Conservation (phyloP, 106 monocot species). For the Dioscorea dumetorum region DNA sequence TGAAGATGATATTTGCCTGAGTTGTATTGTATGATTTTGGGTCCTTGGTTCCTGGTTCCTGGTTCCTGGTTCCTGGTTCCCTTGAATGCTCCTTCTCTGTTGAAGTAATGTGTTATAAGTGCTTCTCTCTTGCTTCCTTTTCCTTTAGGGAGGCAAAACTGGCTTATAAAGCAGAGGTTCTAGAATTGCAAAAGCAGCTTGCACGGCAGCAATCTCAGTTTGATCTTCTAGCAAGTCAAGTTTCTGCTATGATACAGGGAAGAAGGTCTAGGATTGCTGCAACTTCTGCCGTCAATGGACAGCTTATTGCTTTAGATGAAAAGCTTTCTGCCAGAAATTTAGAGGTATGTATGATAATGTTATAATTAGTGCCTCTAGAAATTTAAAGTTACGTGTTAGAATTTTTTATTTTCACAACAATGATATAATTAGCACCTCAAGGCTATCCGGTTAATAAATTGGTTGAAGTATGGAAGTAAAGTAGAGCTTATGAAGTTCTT, state of each 20-base stretch:
- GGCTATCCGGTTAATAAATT: too few species aligned
- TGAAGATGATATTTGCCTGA: too few species aligned
- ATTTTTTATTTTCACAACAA: background rate
- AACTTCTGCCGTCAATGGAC: constrained; percentile 65
- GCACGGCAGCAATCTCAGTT: constrained; percentile 64
- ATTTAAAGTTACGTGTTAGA: constrained; percentile 55
- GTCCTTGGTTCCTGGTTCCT: too few species aligned
- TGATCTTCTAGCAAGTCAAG: constrained; percentile 77
- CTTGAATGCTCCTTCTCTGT: too few species aligned
- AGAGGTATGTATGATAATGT: constrained; percentile 39
- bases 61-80: too few species aligned
- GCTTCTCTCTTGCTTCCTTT: background rate
- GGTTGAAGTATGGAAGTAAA: too few species aligned
- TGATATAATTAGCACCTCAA: too few species aligned
- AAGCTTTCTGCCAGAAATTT: constrained; percentile 71
- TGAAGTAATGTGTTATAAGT: background rate
- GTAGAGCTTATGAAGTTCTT: too few species aligned
- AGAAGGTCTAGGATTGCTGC: constrained; percentile 63
- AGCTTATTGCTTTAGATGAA: constrained; percentile 69
- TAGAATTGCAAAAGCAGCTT: constrained; percentile 87
- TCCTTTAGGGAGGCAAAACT: constrained; percentile 71
- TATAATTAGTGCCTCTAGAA: constrained; percentile 17
- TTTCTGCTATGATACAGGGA: constrained; percentile 85
- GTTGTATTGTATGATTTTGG: too few species aligned
- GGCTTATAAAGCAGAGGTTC: constrained; percentile 72